A percentile compares a stretch with the other conserved stretches of the same genome.
Conservation (phyloP, 2,329 filamentous ascomycete genomes). For the Diaporthe australafricana region DNA sequence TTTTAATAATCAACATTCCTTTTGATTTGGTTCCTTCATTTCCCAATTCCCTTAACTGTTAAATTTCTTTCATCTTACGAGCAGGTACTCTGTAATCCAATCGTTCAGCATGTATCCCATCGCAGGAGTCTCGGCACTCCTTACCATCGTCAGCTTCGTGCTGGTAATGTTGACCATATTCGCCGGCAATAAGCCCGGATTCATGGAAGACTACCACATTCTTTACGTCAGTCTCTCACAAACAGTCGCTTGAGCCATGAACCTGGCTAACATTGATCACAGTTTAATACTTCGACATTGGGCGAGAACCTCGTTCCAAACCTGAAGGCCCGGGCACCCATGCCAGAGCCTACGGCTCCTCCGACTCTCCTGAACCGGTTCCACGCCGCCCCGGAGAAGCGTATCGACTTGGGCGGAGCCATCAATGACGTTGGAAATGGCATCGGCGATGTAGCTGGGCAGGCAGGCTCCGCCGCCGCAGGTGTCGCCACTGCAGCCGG, state of each 20-base stretch:
- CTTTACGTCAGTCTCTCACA: constrained; percentile 47
- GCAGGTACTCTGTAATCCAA: constrained; percentile 12
- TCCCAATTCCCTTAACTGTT: not conserved
- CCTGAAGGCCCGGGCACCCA: constrained; percentile 25
- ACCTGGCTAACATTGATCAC: constrained; percentile 16
- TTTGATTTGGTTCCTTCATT: constrained; percentile 3
- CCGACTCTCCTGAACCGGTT: constrained; percentile 41
- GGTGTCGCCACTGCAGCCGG: constrained; percentile 32
- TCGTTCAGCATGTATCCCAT: constrained; percentile 32
- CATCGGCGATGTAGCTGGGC: not conserved
- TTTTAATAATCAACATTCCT: not conserved
- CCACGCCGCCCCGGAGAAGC: constrained; percentile 41
- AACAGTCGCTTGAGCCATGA: not conserved
- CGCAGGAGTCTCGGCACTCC: constrained; percentile 45
- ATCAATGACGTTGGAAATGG: constrained; percentile 39
- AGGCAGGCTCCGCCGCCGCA: constrained; percentile 22
- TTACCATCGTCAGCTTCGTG: constrained; percentile 50
- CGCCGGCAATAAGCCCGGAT: constrained; percentile 51
- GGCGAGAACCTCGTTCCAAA: constrained; percentile 51
- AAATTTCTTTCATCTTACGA: not conserved
- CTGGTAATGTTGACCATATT: constrained; percentile 51
- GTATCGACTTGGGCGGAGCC: constrained; percentile 39
- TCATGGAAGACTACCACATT: constrained; percentile 53
- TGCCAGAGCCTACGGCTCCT: constrained; percentile 38
- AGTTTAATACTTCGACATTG: constrained; percentile 56